These are phyloP conservation scores for Hordeum pubiflorum DNA, from an alignment of 202 grass and related monocot genomes.

Conservation along the genomic window DNA sequence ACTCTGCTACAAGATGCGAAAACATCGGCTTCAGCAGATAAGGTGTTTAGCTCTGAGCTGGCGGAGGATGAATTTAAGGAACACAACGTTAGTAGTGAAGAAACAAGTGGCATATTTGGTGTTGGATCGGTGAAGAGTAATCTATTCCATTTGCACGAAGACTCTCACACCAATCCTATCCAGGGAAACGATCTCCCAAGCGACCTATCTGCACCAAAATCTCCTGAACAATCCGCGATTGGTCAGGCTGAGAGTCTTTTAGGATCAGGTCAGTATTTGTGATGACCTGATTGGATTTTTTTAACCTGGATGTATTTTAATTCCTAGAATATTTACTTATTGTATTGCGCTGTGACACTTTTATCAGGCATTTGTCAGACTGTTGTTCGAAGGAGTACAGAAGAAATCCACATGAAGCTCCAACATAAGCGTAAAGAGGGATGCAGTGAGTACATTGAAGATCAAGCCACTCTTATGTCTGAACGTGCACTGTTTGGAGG, in stretches of 20 bases:
- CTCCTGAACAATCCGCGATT: background rate
- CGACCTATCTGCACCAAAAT: background rate
- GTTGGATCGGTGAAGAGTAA: background rate
- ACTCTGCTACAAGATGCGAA: background rate
- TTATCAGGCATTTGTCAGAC: conserved; percentile 8
- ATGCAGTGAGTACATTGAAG: background rate
- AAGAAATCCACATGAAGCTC: background rate
- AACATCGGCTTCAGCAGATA: background rate
- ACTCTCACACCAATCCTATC: background rate
- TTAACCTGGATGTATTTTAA: background rate
- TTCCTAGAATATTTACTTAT: background rate
- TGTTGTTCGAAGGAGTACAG: background rate
- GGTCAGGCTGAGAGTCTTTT: background rate
- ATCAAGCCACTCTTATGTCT: background rate
- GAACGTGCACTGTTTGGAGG: background rate
- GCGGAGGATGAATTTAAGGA: background rate
- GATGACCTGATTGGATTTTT: background rate
- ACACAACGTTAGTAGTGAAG: background rate
- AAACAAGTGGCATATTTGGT: background rate
- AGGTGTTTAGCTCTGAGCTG: background rate
- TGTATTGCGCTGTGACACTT: background rate
- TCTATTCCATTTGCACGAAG: background rate
- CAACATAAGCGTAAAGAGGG: background rate
- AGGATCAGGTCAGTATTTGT: background rate
- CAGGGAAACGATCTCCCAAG: background rate